A percentile compares a stretch with the other conserved stretches of the same genome.
These are phyloP conservation scores for Tetrapisispora phaffii DNA, from an alignment of 805 yeast genomes.

Conservation along the genomic window DNA sequence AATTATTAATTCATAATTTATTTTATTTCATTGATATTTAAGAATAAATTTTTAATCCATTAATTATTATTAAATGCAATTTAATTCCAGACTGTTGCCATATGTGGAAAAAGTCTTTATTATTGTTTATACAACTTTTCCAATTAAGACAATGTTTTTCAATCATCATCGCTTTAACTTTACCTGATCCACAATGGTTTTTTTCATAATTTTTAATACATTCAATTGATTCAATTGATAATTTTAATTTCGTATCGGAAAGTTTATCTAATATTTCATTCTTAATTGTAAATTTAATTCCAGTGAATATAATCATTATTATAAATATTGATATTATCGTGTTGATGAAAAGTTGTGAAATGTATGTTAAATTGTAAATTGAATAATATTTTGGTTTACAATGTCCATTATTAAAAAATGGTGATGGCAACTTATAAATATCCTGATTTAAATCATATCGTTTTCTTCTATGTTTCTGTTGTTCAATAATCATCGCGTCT, in stretches of 20 bases:
- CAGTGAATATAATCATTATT: neutral
- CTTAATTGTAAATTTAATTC: neutral
- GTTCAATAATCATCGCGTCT: neutral
- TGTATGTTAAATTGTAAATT: neutral
- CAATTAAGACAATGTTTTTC: conserved; percentile 49
- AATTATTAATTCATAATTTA: neutral
- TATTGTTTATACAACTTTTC: conserved; percentile 57
- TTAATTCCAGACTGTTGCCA: conserved; percentile 29
- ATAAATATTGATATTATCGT: neutral
- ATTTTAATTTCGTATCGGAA: conserved; percentile 27
- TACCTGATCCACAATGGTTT: conserved; percentile 49
- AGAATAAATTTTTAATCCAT: neutral
- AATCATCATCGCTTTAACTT: conserved; percentile 45
- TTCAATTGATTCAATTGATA: conserved; percentile 41
- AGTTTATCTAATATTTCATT: neutral
- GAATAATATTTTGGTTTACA: conserved; percentile 2
- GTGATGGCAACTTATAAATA: neutral
- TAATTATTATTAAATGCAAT: neutral
- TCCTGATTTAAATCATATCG: conserved; percentile 1
- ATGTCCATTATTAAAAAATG: neutral
- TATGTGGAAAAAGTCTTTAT: conserved; percentile 32
- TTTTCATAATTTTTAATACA: conserved; percentile 45
- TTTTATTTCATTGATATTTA: neutral
- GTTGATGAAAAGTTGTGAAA: conserved; percentile 1
- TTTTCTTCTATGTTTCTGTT: neutral